phyloP scores from a whole-genome alignment of 768 basidiomycete species.

The Lactifluus subvellereus region DNA sequence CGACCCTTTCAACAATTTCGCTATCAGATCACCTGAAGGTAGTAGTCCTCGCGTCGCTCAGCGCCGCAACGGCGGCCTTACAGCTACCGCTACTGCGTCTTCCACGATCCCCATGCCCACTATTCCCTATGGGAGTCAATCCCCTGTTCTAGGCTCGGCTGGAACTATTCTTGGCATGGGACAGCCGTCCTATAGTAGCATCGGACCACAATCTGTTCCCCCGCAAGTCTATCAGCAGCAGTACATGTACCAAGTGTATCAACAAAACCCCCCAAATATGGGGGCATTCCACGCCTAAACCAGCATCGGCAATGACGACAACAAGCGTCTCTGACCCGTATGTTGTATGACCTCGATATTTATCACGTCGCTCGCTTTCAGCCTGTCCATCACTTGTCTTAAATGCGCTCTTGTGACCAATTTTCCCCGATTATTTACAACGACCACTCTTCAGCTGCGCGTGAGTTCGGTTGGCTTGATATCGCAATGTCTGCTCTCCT shows the following conservation, averaged over 20 bases:
- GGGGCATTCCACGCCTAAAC: constrained; percentile 52
- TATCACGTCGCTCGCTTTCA: constrained; percentile 19
- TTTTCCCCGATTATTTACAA: constrained; percentile 18
- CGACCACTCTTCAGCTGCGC: constrained; percentile 11
- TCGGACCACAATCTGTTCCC: constrained; percentile 52
- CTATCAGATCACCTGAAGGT: constrained; percentile 44
- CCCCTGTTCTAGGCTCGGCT: constrained; percentile 54
- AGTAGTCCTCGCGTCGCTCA: constrained; percentile 43
- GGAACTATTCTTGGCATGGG: constrained; percentile 56
- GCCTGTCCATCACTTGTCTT: constrained; percentile 7
- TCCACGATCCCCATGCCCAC: constrained; percentile 28
- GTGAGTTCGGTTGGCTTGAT: constrained; percentile 16
- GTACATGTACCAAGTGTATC: constrained; percentile 78
- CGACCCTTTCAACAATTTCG: constrained; percentile 56
- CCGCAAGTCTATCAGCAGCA: constrained; percentile 71
- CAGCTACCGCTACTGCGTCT: constrained; percentile 28
- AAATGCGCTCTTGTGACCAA: constrained; percentile 12
- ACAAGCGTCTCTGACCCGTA: not conserved
- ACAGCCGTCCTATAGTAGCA: constrained; percentile 57
- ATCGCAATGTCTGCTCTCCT: constrained; percentile 20
- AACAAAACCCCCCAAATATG: constrained; percentile 72
- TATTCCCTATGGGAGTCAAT: constrained; percentile 53
- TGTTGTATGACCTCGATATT: constrained; percentile 20
- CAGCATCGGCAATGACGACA: constrained; percentile 16
- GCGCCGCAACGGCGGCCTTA: constrained; percentile 42